Percentiles rank a stretch among this genome's conserved stretches.
phyloP scores from a whole-genome alignment of 208 protist genomes.

The Leishmania tropica region DNA sequence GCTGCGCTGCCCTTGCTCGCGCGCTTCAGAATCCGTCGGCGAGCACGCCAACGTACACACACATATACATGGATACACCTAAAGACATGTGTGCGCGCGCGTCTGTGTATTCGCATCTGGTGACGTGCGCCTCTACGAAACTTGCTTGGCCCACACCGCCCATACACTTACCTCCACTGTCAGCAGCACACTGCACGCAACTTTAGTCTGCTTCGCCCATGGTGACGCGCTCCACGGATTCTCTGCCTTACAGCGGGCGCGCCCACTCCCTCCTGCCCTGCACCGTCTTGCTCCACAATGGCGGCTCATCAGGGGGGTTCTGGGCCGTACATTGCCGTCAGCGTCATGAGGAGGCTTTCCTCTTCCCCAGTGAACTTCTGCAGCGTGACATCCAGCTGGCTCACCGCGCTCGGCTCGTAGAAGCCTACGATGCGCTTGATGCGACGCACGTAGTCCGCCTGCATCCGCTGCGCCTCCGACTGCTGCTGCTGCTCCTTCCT shows the following conservation, averaged over 20 bases:
- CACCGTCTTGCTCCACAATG: neutral
- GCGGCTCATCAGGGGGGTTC: constrained; percentile 32
- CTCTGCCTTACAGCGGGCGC: neutral
- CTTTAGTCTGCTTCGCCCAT: neutral
- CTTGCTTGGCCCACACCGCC: neutral
- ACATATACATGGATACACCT: neutral
- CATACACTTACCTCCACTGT: neutral
- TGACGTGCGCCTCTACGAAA: neutral
- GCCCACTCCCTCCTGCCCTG: neutral
- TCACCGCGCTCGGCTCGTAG: constrained; percentile 45
- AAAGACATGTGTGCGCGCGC: neutral
- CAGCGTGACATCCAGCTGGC: constrained; percentile 30
- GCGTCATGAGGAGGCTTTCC: constrained; percentile 47
- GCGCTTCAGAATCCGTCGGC: too few relatives aligned
- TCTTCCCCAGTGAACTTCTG: constrained; percentile 48
- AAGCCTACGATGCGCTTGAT: constrained; percentile 38
- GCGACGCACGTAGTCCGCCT: constrained; percentile 32
- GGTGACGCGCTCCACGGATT: neutral
- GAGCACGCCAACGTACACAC: too few relatives aligned
- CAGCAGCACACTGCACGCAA: neutral
- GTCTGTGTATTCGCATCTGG: neutral
- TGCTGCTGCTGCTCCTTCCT: constrained; percentile 28
- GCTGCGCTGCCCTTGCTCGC: too few relatives aligned
- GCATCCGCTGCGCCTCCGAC: constrained; percentile 12
- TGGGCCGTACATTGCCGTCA: constrained; percentile 51